Percentiles rank a stretch among this genome's conserved stretches.
These are phyloP conservation scores for Candida wancherniae DNA, from an alignment of 805 yeast genomes.

Conservation along the genomic window DNA sequence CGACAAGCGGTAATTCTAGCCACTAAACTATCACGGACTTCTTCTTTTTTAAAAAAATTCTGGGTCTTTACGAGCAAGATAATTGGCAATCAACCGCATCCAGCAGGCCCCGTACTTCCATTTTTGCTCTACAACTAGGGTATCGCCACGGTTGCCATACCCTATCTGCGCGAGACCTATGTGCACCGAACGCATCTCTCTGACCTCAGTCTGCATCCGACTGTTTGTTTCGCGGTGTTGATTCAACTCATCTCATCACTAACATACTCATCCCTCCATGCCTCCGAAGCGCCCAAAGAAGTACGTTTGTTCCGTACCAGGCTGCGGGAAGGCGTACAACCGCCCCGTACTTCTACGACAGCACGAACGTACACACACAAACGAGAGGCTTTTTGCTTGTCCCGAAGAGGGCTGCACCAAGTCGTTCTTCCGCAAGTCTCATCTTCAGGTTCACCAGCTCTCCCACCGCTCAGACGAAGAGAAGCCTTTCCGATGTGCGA, in stretches of 20 bases:
- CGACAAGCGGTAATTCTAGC: conserved; percentile 21
- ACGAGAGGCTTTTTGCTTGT: conserved; percentile 74
- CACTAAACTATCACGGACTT: conserved; percentile 20
- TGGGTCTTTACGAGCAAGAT: too few species aligned
- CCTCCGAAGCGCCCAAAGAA: conserved; percentile 45
- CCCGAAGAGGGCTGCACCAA: conserved; percentile 50
- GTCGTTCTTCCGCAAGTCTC: conserved; percentile 71
- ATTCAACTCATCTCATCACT: neutral
- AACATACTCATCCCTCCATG: conserved; percentile 1
- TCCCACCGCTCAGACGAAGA: conserved; percentile 51
- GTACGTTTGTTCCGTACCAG: conserved; percentile 57
- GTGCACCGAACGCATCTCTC: too few species aligned
- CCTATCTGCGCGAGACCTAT: too few species aligned
- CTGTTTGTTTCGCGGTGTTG: neutral
- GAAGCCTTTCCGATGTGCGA: conserved; percentile 68
- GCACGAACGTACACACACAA: conserved; percentile 73
- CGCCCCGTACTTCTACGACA: conserved; percentile 81
- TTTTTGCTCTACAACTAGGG: too few species aligned
- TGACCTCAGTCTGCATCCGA: too few species aligned
- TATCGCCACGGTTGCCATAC: too few species aligned
- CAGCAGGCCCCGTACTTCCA: neutral
- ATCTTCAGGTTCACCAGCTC: conserved; percentile 67
- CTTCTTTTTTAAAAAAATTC: neutral
- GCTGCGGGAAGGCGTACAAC: conserved; percentile 71
- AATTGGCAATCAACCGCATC: neutral